These are phyloP conservation scores for Picea glauca DNA, from an alignment of 75 land plant species.

Conservation along the genomic window DNA sequence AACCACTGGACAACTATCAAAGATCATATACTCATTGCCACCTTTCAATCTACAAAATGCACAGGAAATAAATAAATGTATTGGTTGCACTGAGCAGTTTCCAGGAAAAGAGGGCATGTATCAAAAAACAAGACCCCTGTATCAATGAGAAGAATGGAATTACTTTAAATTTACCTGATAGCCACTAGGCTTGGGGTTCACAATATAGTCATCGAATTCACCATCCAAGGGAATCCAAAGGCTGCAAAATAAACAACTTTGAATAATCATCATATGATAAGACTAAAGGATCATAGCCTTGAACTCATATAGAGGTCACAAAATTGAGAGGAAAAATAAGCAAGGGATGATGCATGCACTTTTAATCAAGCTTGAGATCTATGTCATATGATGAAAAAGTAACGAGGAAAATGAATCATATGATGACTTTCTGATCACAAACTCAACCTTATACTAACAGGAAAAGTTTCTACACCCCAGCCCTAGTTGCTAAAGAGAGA, in stretches of 20 bases:
- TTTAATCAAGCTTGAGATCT: neutral
- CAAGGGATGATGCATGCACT: neutral
- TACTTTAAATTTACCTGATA: slow-evolving; percentile 72
- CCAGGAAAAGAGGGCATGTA: neutral
- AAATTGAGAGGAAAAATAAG: neutral
- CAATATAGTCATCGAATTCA: slow-evolving; percentile 96
- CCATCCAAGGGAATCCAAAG: slow-evolving; percentile 96
- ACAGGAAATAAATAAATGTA: neutral
- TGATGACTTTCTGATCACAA: neutral
- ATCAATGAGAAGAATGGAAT: neutral
- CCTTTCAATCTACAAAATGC: neutral
- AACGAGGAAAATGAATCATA: neutral
- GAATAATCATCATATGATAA: neutral
- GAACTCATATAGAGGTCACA: neutral
- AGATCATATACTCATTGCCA: neutral
- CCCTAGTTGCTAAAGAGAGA: neutral
- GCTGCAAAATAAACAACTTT: slow-evolving; percentile 37
- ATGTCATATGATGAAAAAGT: no score
- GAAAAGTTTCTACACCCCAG: neutral
- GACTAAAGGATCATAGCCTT: neutral
- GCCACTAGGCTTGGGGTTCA: slow-evolving; percentile 97
- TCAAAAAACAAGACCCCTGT: neutral
- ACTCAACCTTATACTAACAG: neutral
- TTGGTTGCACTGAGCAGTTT: neutral
- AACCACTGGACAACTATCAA: neutral